A percentile compares a stretch with the other conserved stretches of the same genome.
Conservation (phyloP, 2,329 filamentous ascomycete species). For the Aspergillus floridensis region DNA sequence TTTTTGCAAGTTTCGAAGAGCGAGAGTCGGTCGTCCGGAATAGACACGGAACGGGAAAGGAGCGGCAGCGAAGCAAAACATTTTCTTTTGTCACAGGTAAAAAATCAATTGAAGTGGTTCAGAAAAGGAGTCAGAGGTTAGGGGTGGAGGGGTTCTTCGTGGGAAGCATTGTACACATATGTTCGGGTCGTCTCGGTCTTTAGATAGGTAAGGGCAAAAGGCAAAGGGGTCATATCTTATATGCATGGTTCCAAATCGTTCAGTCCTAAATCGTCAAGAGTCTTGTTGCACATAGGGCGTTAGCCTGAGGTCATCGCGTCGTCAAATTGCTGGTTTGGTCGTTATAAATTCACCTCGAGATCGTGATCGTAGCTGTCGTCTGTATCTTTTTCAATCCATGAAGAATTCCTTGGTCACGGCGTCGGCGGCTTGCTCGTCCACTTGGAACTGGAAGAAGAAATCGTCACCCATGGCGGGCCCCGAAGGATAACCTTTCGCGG, state of each 20-base stretch:
- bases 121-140: not conserved
- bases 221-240: conserved; percentile 15
- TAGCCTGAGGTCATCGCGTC: conserved; percentile 17
- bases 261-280: conserved; percentile 20
- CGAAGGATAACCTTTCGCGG: conserved; percentile 30
- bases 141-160: not conserved
- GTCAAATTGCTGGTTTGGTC: conserved; percentile 12
- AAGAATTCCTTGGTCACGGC: conserved; percentile 25
- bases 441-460: conserved; percentile 39
- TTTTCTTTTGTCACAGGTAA: conserved; percentile 13
- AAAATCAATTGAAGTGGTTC: not conserved
- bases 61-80: not conserved
- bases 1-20: conserved; percentile 7
- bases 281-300: conserved; percentile 18
- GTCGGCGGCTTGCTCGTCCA: conserved; percentile 31
- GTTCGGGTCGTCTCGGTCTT: conserved; percentile 19
- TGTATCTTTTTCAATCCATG: conserved; percentile 17
- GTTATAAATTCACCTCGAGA: not conserved
- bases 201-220: not conserved
- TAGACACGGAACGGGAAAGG: not conserved
- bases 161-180: conserved; percentile 21
- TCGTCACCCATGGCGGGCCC: conserved; percentile 30
- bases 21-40: conserved; percentile 13
- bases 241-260: conserved; percentile 21
- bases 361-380: not conserved